Evolutionary conservation across 2,329 filamentous ascomycete genomes (phyloP), one percentile per base, ranked within the genome.

Genomic region (Clarireedia sp.): DNA sequence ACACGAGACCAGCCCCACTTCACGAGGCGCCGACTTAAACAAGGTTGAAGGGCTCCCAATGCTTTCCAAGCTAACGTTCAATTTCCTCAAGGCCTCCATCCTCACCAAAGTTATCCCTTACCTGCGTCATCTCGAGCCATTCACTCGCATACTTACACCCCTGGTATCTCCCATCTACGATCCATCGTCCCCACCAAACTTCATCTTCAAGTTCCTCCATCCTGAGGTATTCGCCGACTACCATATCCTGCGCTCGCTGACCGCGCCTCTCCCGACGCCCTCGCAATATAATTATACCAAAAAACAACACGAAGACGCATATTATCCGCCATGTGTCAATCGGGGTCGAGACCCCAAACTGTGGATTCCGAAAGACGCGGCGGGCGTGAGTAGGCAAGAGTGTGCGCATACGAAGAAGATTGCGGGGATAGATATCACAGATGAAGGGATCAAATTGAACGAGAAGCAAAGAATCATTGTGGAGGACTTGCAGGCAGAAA

Each of bases 161-260:
- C 21, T 64, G 14, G 48, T 66, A 8, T 48, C 51, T 0, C 47
- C 67, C 37, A 56, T 58, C 3, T 66, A 66, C 10, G 62, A 70
- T 29, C 63, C 71, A 1, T n/a, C 37, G 1, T 66, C 70, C 51
- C 73, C 74, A 45, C 72, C 73, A 4, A 73, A 74, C 57, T 65
- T 77, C 47, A 54, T 78, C 52, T 65, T 70, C 12, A 76, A 74
- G 60, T 85, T 77, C 67, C 68, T 85, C n/a, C 76, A 78, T 33
- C 82, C 82, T 0, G 77, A 84, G 63, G 73, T 76, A 50, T 82
- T 83, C 64, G 69, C 73, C 47, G 73, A 78, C 64, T 84, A 84
- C 64, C 67, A 72, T 8, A 73, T 76, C 14, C 69, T 84, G 62
- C 76, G 79, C 24, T 51, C 60, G 2, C 47, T 54, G 72, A 44